phyloP scores from a whole-genome alignment of 805 yeast species.

The Kluyveromyces nonfermentans region DNA sequence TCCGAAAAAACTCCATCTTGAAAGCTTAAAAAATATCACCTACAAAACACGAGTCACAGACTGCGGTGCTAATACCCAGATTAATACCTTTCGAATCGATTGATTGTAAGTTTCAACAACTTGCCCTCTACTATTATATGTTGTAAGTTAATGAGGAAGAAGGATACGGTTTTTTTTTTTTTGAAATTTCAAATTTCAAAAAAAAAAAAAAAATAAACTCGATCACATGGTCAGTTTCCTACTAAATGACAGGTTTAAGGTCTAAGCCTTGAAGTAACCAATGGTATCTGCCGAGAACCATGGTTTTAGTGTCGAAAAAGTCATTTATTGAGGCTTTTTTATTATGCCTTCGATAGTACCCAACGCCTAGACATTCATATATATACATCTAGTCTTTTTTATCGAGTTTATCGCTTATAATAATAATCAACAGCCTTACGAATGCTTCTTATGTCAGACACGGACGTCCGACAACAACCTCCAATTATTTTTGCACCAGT shows the following conservation, averaged over 20 bases:
- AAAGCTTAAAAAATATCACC: neutral
- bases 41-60: neutral
- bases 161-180: neutral
- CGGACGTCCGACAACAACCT: slow-evolving; percentile 69
- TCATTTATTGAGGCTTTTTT: neutral
- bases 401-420: neutral
- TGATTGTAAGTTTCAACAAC: too few species aligned
- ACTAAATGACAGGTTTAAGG: neutral
- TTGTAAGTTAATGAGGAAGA: neutral
- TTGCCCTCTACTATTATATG: neutral
- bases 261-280: neutral
- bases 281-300: neutral
- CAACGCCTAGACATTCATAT: too few species aligned
- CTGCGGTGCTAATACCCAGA: neutral
- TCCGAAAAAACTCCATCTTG: neutral
- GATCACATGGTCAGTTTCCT: neutral
- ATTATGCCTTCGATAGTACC: too few species aligned
- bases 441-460: slow-evolving; percentile 30
- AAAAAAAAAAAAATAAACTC: too few species aligned
- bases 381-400: too few species aligned
- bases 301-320: neutral
- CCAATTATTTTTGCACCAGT: slow-evolving; percentile 48
- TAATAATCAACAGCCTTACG: slow-evolving; percentile 10
- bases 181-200: neutral
- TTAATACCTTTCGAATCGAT: too few species aligned